phyloP scores from a whole-genome alignment of 202 grass and related monocot species.

The Saccharum hybrid region DNA sequence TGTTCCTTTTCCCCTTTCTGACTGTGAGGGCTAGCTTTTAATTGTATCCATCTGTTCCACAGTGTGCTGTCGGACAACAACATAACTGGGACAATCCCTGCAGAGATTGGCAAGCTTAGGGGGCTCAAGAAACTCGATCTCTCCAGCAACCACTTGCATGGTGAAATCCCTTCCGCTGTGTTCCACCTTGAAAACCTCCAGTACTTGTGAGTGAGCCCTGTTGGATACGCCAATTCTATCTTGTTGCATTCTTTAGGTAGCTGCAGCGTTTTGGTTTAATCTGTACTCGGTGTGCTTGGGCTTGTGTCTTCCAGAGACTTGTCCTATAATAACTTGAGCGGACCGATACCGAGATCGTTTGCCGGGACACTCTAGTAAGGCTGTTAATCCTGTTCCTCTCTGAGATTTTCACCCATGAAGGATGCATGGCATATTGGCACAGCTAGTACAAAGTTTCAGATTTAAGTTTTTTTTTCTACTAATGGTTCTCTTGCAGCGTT shows the following conservation, averaged over 20 bases:
- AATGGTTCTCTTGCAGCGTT: slow-evolving; percentile 62
- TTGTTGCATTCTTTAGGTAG: background rate
- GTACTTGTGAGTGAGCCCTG: slow-evolving; percentile 67
- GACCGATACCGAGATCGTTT: slow-evolving; percentile 64
- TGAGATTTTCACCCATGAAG: background rate
- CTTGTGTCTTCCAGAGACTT: slow-evolving; percentile 61
- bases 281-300: background rate
- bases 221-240: background rate
- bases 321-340: slow-evolving; percentile 85
- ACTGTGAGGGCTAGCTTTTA: background rate
- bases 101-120: slow-evolving; percentile 69
- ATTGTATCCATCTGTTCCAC: slow-evolving; percentile 11
- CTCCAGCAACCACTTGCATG: slow-evolving; percentile 70
- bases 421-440: background rate
- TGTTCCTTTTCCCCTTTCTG: background rate
- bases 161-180: slow-evolving; percentile 67
- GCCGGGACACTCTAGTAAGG: slow-evolving; percentile 82
- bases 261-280: background rate
- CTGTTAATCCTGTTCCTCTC: background rate
- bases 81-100: slow-evolving; percentile 70
- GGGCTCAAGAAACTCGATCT: slow-evolving; percentile 83
- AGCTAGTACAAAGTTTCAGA: background rate
- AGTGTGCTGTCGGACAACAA: slow-evolving; percentile 87
- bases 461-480: slow-evolving; percentile 4
- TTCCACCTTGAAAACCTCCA: slow-evolving; percentile 71